phyloP scores from a whole-genome alignment of 352 stramenopile genomes.

The Bremia lactucae region DNA sequence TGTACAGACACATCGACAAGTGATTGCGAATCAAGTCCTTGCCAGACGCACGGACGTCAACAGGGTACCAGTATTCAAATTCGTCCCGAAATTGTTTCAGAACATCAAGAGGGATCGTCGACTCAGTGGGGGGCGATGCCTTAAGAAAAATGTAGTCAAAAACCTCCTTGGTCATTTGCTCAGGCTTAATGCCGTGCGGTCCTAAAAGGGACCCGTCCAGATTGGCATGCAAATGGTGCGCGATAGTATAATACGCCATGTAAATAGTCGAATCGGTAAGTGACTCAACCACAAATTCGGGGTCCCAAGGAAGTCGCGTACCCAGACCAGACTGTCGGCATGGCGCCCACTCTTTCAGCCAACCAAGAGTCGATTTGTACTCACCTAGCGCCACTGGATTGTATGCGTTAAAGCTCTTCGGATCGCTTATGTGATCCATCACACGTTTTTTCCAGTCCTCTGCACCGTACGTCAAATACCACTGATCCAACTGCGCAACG shows the following conservation, averaged over 20 bases:
- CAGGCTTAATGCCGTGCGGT: slow-evolving; percentile 72
- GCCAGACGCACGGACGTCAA: slow-evolving; percentile 96
- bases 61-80: slow-evolving; percentile 99
- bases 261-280: slow-evolving; percentile 99
- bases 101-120: slow-evolving; percentile 80
- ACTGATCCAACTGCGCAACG: slow-evolving; percentile 98
- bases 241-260: slow-evolving; percentile 99
- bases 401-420: slow-evolving; percentile 91
- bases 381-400: slow-evolving; percentile 88
- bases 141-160: slow-evolving; percentile 99
- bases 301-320: slow-evolving; percentile 96
- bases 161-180: slow-evolving; percentile 91
- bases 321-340: slow-evolving; percentile 96
- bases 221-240: slow-evolving; percentile 95
- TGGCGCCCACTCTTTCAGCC: slow-evolving; percentile 99
- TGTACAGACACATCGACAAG: slow-evolving; percentile 99
- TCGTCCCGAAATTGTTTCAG: slow-evolving; percentile 91
- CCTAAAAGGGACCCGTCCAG: slow-evolving; percentile 88
- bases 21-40: slow-evolving; percentile 98
- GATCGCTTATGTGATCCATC: slow-evolving; percentile 89
- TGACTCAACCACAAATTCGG: slow-evolving; percentile 98
- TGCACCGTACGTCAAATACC: slow-evolving; percentile 98
- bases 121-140: slow-evolving; percentile 73
- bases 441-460: slow-evolving; percentile 96
- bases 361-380: slow-evolving; percentile 97